Evolutionary conservation across 352 stramenopile genomes (phyloP), one percentile per base, ranked within the genome.

Genomic region (Globisporangium heterothallicum): DNA sequence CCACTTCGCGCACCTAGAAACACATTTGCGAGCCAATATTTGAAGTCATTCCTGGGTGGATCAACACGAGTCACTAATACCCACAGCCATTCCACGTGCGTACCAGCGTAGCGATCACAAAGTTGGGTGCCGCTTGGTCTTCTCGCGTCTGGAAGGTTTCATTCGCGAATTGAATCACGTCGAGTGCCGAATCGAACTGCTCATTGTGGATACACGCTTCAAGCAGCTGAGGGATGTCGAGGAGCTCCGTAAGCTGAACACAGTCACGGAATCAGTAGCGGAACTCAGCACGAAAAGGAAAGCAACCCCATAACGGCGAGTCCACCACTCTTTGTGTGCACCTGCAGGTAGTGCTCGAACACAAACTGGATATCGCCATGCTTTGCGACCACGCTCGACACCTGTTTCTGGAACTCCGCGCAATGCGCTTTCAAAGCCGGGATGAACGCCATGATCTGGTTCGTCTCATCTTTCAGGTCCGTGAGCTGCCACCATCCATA

Each of bases 161-260:
- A 29, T 84, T 77, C 14, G 72, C 72, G 65, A 99, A 98, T 25
- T 94, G 81, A 44, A 97, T 95, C 63, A 99, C 84, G 46, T 97
- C 96, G 19, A 99, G 72, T 4, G 95, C 96, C 36, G 98, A 95
- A 53, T 99, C 95, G 47, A 97, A 98, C 8, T 98, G 70, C 58
- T 98, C 95, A 57, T 97, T 98, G 52, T 97, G 78, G 36, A 98
- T 95, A 56, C 96, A 99, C 4, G 92, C 90, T 62, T 99, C 95
- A 64, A 99, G 88, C 27, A 99, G 71, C 61, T 98, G 97, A 7
- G 97, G 97, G 26, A 99, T 91, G 75, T 99, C 95, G 47, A 99
- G 72, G 19, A 99, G 69, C 66, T 99, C 95, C n/a, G 98, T 86
- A 29, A 99, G 64, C 82, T 97, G 50, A 6, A 30, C 36, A 34